These are phyloP conservation scores for Penicillium sp. DNA, from an alignment of 2,329 filamentous ascomycete species.

Conservation along the genomic window DNA sequence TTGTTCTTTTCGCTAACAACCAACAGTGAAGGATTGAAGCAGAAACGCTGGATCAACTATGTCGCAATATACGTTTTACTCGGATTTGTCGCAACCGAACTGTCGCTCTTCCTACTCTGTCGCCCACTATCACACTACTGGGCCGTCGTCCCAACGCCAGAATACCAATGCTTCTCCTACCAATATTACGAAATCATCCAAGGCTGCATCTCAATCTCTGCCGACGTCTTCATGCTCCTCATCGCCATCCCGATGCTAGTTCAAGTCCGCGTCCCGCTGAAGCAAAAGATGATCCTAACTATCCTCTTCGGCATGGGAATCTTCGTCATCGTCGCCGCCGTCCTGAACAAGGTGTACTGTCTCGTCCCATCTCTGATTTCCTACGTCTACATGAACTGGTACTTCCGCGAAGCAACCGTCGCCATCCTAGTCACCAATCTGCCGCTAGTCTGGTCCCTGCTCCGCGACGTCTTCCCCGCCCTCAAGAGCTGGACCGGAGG, in stretches of 20 bases:
- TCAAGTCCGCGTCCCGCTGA: conserved; percentile 41
- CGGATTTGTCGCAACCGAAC: conserved; percentile 51
- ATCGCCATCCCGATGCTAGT: conserved; percentile 47
- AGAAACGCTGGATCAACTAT: conserved; percentile 40
- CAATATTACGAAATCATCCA: conserved; percentile 49
- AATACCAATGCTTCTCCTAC: conserved; percentile 46
- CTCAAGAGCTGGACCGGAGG: conserved; percentile 44
- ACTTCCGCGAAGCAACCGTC: conserved; percentile 48
- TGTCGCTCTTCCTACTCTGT: conserved; percentile 54
- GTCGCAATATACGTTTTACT: conserved; percentile 45
- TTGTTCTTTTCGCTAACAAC: conserved; percentile 3
- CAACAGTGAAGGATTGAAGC: conserved; percentile 33
- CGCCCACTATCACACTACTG: conserved; percentile 53
- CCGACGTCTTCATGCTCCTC: conserved; percentile 45
- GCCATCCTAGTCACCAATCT: conserved; percentile 53
- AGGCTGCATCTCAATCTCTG: conserved; percentile 48
- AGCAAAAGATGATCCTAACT: conserved; percentile 46
- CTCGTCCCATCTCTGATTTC: conserved; percentile 44
- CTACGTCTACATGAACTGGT: conserved; percentile 51
- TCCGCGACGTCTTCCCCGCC: conserved; percentile 50
- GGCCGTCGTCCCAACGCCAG: conserved; percentile 50
- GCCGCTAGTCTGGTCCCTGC: conserved; percentile 53
- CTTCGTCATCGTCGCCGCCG: conserved; percentile 51
- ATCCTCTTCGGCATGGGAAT: conserved; percentile 47
- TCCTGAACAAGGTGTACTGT: conserved; percentile 52